These are phyloP conservation scores for Solanum bukasovii DNA, from an alignment of 257 asterid species.

Conservation along the genomic window DNA sequence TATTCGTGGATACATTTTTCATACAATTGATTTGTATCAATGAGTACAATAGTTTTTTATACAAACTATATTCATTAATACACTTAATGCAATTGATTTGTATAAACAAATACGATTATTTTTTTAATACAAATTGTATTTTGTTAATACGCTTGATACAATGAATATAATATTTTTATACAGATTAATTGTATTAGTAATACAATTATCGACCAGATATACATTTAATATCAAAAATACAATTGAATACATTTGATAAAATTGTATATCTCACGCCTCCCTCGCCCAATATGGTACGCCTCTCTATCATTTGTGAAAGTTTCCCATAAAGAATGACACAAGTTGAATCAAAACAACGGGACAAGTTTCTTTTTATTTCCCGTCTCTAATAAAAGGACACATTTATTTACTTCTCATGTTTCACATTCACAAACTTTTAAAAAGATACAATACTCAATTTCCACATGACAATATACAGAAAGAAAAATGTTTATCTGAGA, in stretches of 20 bases:
- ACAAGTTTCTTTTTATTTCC: not conserved
- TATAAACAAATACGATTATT: too few relatives aligned
- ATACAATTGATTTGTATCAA: too few relatives aligned
- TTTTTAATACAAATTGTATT: too few relatives aligned
- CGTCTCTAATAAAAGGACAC: not conserved
- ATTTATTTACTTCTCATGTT: not conserved
- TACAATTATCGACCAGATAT: not conserved
- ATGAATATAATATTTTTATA: too few relatives aligned
- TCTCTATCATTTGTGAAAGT: too few relatives aligned
- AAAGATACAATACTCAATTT: not conserved
- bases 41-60: not conserved
- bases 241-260: not conserved
- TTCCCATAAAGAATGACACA: not conserved
- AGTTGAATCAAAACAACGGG: not conserved
- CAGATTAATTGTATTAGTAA: not conserved
- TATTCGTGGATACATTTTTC: too few relatives aligned
- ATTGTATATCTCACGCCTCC: not conserved
- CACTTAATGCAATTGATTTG: too few relatives aligned
- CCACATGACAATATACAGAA: not conserved
- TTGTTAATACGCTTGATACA: too few relatives aligned
- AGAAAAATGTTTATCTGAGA: not conserved
- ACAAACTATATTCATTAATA: too few relatives aligned
- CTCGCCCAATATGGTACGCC: not conserved
- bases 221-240: not conserved
- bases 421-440: not conserved